Conservation (phyloP, 2,329 filamentous ascomycete genomes). For the Ophiobolus disseminans region DNA sequence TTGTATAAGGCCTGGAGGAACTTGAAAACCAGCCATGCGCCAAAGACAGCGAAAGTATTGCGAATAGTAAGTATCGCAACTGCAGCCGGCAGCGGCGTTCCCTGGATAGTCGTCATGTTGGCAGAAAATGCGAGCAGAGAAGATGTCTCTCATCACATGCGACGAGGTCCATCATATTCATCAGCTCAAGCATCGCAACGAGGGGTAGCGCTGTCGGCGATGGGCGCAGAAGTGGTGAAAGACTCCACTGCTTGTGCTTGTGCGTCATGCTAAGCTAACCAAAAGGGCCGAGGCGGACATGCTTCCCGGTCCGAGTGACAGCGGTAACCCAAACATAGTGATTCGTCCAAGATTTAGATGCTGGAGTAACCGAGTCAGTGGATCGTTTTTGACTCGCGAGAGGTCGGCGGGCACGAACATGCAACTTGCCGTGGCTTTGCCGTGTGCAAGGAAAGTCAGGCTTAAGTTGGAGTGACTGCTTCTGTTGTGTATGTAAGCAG, state of each 20-base stretch:
- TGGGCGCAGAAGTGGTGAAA: background rate
- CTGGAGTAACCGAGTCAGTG: slow-evolving; percentile 1
- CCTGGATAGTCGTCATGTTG: background rate
- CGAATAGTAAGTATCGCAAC: slow-evolving; percentile 13
- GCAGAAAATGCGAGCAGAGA: background rate
- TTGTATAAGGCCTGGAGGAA: slow-evolving; percentile 30
- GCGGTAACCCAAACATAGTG: background rate
- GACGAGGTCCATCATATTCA: no score
- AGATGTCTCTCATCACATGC: no score
- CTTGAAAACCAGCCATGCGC: slow-evolving; percentile 21
- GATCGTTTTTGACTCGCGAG: background rate
- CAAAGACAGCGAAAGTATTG: slow-evolving; percentile 11
- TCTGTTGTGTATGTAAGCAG: background rate
- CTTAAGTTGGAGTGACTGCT: background rate
- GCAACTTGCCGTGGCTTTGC: background rate
- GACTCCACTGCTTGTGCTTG: no score
- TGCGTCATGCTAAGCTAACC: no score
- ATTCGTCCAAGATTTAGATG: background rate
- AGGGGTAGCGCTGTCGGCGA: background rate
- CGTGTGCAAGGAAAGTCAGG: background rate
- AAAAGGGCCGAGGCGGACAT: no score
- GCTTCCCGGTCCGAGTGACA: no score
- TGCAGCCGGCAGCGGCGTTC: slow-evolving; percentile 2
- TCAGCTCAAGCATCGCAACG: no score
- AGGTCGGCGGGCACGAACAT: background rate